Conservation (phyloP, 2,329 filamentous ascomycete genomes). For the Malbranchea zuffiana region DNA sequence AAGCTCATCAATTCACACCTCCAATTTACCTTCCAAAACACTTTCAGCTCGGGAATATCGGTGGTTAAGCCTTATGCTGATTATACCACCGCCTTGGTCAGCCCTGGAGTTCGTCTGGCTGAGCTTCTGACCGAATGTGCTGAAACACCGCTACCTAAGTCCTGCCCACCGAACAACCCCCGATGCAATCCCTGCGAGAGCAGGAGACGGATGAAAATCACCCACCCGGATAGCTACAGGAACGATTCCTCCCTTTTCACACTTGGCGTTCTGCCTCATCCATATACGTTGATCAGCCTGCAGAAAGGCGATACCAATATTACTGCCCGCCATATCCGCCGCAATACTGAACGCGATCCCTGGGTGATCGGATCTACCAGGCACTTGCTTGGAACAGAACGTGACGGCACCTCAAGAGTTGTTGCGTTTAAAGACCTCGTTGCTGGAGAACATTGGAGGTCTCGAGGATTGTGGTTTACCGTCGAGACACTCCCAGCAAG, state of each 20-base stretch:
- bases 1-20: constrained; percentile 74
- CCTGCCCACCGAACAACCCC: constrained; percentile 71
- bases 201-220: constrained; percentile 53
- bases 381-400: constrained; percentile 52
- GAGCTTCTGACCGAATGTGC: constrained; percentile 66
- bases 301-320: constrained; percentile 48
- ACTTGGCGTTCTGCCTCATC: constrained; percentile 81
- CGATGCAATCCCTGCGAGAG: constrained; percentile 65
- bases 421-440: constrained; percentile 71
- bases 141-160: constrained; percentile 57
- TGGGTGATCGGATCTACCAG: constrained; percentile 68
- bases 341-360: constrained; percentile 59
- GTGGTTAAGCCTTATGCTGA: constrained; percentile 69
- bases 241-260: constrained; percentile 66
- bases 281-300: constrained; percentile 68
- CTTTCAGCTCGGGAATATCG: constrained; percentile 63
- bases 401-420: constrained; percentile 55
- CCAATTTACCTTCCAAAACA: constrained; percentile 72
- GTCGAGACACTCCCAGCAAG: constrained; percentile 49
- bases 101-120: constrained; percentile 61
- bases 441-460: constrained; percentile 53
- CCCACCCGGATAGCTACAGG: constrained; percentile 55
- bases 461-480: constrained; percentile 68
- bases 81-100: constrained; percentile 62
- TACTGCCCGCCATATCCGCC: constrained; percentile 54